Base-by-base conservation (phyloP, 306 rosid genomes). In the Macrotyloma uniflorum region DNA sequence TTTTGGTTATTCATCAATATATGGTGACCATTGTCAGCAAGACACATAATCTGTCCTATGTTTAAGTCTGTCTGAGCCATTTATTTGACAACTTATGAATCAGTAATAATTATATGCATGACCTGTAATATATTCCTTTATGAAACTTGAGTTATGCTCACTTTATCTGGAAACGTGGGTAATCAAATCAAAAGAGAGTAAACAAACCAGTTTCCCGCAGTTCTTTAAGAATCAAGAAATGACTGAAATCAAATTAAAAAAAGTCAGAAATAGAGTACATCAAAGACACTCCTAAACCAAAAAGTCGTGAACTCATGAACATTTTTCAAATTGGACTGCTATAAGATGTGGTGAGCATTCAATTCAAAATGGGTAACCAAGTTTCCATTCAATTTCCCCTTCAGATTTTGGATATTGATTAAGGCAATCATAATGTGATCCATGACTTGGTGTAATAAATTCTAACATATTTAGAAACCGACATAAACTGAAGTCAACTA, bases 201-300 rank as follows among this genome's bases (percentile, higher is more conserved):
- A 51, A 40, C 23, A 1, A 71, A 71, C 36, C 15, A 24, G 5
- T 71, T 24, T 50, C 6, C 47, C 53, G 67, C 53, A 28, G 24
- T 35, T 16, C 4, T 59, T 15, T 59, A 2, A 28, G 28, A 58
- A 24, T 59, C 22, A 59, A 30, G 66, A 59, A 28, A 59, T 28
- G 36, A 14, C 66, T 15, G 6, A 38, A 50, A 38, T 80, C 83
- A 80, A 63, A 36, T 38, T 26, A 26, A 62, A 53, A 72, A 64
- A 26, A 24, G 6, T 50, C 32, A 30, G 72, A 24, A 11, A 62
- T 5, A 5, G 26, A 23, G 23, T 3, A 26, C 32, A 58, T 54
- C 53, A 19, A 14, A 3, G 67, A 8, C 54, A 19, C 68, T 43
- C 22, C 49, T 19, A 62, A 30, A 19, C 61, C 16, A 5, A 2